These are phyloP conservation scores for Tylopilus cervinicoccineus DNA, from an alignment of 768 basidiomycete genomes.

Conservation along the genomic window DNA sequence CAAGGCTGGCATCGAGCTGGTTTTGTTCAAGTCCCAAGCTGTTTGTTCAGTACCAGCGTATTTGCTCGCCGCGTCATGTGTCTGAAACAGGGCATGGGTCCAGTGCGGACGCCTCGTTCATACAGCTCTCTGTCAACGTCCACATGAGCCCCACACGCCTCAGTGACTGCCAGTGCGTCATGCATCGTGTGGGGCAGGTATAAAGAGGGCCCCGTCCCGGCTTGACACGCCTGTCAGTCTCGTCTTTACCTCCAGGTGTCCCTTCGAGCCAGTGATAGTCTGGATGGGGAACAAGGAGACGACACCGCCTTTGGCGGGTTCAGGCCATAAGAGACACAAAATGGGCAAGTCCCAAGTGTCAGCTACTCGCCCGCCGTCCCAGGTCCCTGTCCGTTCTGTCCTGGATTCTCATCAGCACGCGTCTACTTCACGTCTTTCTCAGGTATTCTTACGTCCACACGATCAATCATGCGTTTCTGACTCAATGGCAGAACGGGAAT, in stretches of 20 bases:
- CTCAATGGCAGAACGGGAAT: constrained; percentile 11
- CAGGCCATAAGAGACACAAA: constrained; percentile 13
- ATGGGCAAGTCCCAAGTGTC: constrained; percentile 6
- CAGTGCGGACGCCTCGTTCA: constrained; percentile 23
- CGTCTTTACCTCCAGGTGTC: not conserved
- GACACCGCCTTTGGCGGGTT: not conserved
- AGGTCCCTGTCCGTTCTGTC: constrained; percentile 2
- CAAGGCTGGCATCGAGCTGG: constrained; percentile 31
- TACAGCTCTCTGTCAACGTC: not conserved
- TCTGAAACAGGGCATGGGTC: no score
- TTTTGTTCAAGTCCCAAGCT: constrained; percentile 9
- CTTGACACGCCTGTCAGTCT: not conserved
- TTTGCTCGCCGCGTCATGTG: no score
- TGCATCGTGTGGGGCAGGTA: constrained; percentile 16
- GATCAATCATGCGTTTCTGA: constrained; percentile 12
- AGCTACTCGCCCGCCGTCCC: constrained; percentile 2
- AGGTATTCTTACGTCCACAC: constrained; percentile 11
- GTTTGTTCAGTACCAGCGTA: no score
- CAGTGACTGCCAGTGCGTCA: not conserved
- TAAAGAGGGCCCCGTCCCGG: constrained; percentile 7
- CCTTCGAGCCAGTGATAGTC: constrained; percentile 13
- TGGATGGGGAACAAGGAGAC: constrained; percentile 1
- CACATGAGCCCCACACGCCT: constrained; percentile 17
- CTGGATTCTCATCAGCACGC: constrained; percentile 15
- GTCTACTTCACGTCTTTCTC: constrained; percentile 1